Evolutionary conservation across 352 stramenopile species (phyloP), one percentile per base, ranked within the genome.

Genomic region (Pythium coloratum): DNA sequence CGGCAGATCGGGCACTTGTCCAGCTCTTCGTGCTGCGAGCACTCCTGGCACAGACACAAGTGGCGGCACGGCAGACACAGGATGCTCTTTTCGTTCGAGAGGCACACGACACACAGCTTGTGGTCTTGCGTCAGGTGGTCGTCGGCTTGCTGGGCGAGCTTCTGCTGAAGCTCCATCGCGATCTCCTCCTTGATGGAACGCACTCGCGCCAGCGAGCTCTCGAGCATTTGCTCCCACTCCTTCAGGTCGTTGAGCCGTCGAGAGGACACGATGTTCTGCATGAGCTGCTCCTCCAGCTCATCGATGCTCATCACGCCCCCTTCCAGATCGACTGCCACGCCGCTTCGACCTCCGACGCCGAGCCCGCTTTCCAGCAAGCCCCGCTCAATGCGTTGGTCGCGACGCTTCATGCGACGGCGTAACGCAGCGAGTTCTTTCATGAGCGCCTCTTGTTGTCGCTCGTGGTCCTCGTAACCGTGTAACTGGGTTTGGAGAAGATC

Each of bases 51-150:
- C 38, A 95, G 71, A 58, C 88, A 95, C 54, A 95, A 64, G 50
- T 95, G 88, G 47, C 88, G 85, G 51, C 88, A 95, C 0, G 88
- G 88, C 33, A 95, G 62, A 50, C 88, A 95, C 59, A 95, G 60
- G 57, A 95, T 93, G 28, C 72, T 92, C 70, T 95, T 95, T 26
- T 94, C 86, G 53, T 82, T 89, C 18, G 84, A 76, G 34, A 95
- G 69, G 34, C 88, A 95, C 42, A 95, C 89, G 44, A 95, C 88
- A 61, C 88, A 95, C 14, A 93, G 80, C 70, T 94, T 95, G 62
- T 92, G 80, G 65, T 95, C 88, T 32, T 93, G 80, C 10, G 49
- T 42, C 16, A 46, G 46, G 51, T 92, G 82, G 36, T 90, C 82
- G 44, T 91, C 86, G 5, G 90, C 76, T 55, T 92, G 84, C 3